phyloP scores from a whole-genome alignment of 306 rosid species.

The Trifolium pratense region DNA sequence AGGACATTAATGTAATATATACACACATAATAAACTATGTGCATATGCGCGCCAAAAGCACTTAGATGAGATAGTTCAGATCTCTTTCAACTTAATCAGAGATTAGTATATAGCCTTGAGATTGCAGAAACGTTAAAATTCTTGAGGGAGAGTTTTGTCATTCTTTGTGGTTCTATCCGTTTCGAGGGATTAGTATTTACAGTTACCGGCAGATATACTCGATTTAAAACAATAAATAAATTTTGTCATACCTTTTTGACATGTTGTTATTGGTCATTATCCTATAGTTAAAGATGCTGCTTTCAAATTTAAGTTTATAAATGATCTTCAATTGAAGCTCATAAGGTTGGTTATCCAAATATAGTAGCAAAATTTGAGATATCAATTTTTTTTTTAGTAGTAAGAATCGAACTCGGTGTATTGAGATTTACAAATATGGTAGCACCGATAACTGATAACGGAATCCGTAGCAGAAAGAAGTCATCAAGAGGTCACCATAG shows the following conservation, averaged over 20 bases:
- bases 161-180: neutral
- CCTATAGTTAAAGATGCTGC: constrained; percentile 24
- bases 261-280: constrained; percentile 41
- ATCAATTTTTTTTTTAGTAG: neutral
- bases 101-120: too few relatives aligned
- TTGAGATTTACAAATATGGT: constrained; percentile 30
- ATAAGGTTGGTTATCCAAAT: constrained; percentile 35
- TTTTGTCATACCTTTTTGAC: constrained; percentile 24
- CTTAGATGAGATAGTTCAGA: neutral
- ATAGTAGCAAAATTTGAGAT: constrained; percentile 3
- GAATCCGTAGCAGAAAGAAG: constrained; percentile 51
- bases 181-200: neutral
- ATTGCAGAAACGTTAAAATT: too few relatives aligned
- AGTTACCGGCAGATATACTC: too few relatives aligned
- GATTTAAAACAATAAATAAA: neutral
- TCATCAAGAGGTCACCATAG: constrained; percentile 70
- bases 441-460: constrained; percentile 31
- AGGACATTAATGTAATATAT: constrained; percentile 26
- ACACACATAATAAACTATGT: neutral
- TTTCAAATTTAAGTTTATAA: constrained; percentile 17
- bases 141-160: neutral
- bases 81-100: neutral
- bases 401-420: neutral
- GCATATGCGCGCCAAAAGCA: neutral
- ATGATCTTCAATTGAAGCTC: constrained; percentile 16